A percentile compares a stretch with the other conserved stretches of the same genome.
phyloP scores from a whole-genome alignment of 768 basidiomycete genomes.

The Boletus edulis region DNA sequence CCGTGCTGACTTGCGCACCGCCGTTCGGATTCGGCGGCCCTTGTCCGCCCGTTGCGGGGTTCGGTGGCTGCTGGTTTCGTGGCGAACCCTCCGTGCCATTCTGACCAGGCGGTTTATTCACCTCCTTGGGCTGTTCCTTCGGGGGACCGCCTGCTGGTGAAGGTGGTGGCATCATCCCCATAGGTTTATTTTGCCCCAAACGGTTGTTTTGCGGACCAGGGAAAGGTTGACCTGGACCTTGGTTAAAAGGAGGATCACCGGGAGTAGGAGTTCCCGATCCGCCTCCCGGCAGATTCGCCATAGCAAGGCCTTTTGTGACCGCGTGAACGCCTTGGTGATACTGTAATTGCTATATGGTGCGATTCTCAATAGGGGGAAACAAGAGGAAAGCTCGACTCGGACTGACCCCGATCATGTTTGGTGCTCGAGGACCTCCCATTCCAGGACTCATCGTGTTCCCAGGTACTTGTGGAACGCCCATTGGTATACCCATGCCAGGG shows the following conservation, averaged over 20 bases:
- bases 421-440: constrained; percentile 32
- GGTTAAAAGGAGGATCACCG: constrained; percentile 42
- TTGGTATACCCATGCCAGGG: constrained; percentile 31
- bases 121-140: constrained; percentile 34
- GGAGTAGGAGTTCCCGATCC: constrained; percentile 45
- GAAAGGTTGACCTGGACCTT: constrained; percentile 33
- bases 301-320: constrained; percentile 33
- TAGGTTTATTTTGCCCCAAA: constrained; percentile 33
- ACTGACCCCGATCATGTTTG: constrained; percentile 32
- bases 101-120: constrained; percentile 26
- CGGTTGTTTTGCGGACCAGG: constrained; percentile 32
- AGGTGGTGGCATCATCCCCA: constrained; percentile 51
- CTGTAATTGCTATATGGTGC: constrained; percentile 24
- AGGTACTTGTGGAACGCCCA: constrained; percentile 33
- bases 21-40: constrained; percentile 19
- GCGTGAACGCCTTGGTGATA: constrained; percentile 40
- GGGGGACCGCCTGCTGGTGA: constrained; percentile 41
- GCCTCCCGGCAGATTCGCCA: constrained; percentile 28
- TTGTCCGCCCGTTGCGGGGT: constrained; percentile 25
- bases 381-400: neutral
- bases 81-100: constrained; percentile 40
- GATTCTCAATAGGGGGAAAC: constrained; percentile 8
- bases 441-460: constrained; percentile 34
- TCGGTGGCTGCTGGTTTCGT: constrained; percentile 36
- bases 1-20: constrained; percentile 28